Percentiles rank a stretch among this genome's conserved stretches.
These are phyloP conservation scores for Leccinellum albellum DNA, from an alignment of 768 basidiomycete species.

Conservation along the genomic window DNA sequence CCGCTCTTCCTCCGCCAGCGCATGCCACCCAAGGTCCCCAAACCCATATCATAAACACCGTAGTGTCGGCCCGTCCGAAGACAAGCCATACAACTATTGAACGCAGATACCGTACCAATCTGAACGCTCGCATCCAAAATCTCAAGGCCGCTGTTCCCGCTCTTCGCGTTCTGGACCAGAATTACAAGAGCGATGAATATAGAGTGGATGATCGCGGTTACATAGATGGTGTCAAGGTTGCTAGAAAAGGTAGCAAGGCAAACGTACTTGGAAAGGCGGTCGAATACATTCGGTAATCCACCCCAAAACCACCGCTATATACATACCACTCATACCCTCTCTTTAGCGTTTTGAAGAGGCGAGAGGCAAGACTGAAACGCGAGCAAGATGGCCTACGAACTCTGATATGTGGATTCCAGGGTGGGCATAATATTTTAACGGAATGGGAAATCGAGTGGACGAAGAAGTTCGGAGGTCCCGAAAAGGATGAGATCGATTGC, in stretches of 20 bases:
- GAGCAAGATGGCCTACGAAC: slow-evolving; percentile 75
- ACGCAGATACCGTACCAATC: slow-evolving; percentile 82
- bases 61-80: slow-evolving; percentile 40
- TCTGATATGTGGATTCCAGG: slow-evolving; percentile 66
- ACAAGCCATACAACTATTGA: slow-evolving; percentile 90
- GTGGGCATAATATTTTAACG: slow-evolving; percentile 63
- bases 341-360: slow-evolving; percentile 69
- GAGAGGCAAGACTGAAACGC: slow-evolving; percentile 65
- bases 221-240: slow-evolving; percentile 89
- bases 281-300: slow-evolving; percentile 71
- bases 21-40: slow-evolving; percentile 23
- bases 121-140: slow-evolving; percentile 81
- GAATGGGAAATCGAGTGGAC: slow-evolving; percentile 79
- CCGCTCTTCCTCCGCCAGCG: slow-evolving; percentile 37
- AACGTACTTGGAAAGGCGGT: slow-evolving; percentile 88
- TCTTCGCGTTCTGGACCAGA: slow-evolving; percentile 69
- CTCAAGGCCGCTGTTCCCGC: slow-evolving; percentile 81
- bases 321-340: slow-evolving; percentile 3
- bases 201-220: slow-evolving; percentile 80
- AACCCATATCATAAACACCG: slow-evolving; percentile 19
- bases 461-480: slow-evolving; percentile 72
- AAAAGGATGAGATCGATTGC: slow-evolving; percentile 65
- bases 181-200: slow-evolving; percentile 37
- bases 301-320: neutral
- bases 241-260: slow-evolving; percentile 87